Conservation (phyloP, 768 basidiomycete species). For the Leccinum broughii region DNA sequence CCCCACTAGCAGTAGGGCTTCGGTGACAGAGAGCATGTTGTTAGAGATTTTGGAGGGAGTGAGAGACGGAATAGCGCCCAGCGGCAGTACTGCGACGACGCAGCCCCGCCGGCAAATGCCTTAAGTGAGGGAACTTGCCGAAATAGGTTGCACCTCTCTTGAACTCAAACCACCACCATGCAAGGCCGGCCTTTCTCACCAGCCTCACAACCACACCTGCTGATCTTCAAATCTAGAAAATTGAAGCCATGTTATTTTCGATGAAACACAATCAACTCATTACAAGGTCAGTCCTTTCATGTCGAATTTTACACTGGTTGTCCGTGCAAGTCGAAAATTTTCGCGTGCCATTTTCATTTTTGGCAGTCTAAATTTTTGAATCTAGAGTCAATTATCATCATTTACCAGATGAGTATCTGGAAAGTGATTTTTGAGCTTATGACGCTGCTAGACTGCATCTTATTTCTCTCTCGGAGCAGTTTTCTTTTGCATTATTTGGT, state of each 20-base stretch:
- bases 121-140: constrained; percentile 20
- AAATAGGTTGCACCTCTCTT: constrained; percentile 26
- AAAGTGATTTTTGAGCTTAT: background rate
- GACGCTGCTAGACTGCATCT: background rate
- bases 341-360: background rate
- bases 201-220: background rate
- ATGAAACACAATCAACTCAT: background rate
- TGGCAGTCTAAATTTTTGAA: background rate
- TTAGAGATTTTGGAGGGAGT: constrained; percentile 2
- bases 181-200: background rate
- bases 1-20: constrained; percentile 42
- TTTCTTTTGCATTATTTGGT: background rate
- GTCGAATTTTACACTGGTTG: background rate
- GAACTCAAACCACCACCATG: constrained; percentile 36
- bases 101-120: constrained; percentile 34
- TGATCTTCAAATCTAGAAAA: background rate
- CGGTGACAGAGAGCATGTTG: constrained; percentile 37
- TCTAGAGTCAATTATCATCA: background rate
- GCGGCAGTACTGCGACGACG: too few relatives aligned
- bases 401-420: background rate
- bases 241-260: background rate
- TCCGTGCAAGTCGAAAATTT: background rate
- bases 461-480: background rate
- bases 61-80: background rate
- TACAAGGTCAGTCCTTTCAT: background rate